Percentiles rank a stretch among this genome's conserved stretches.
phyloP scores from a whole-genome alignment of 106 monocot genomes.

The Gastrodia elata region DNA sequence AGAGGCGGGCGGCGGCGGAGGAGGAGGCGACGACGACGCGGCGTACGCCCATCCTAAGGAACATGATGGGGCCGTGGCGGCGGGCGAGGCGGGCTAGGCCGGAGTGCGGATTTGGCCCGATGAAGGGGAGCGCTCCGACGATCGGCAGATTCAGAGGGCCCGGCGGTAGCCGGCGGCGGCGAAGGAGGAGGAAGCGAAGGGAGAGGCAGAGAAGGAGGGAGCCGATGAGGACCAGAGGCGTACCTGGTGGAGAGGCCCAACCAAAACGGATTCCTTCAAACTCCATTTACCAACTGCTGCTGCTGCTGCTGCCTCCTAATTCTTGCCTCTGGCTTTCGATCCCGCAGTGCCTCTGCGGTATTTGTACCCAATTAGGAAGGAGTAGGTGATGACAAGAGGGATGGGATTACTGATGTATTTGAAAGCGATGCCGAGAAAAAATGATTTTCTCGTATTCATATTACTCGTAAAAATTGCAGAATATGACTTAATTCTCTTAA shows the following conservation, averaged over 20 bases:
- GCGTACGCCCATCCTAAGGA: constrained; percentile 8
- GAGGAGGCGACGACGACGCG: constrained; percentile 14
- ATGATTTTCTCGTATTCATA: no score
- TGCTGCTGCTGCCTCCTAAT: no score
- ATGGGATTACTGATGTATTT: no score
- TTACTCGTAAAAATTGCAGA: no score
- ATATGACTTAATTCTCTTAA: no score
- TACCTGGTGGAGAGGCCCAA: neutral
- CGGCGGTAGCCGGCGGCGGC: neutral
- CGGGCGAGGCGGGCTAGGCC: constrained; percentile 12
- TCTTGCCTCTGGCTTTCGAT: no score
- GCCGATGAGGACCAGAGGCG: neutral
- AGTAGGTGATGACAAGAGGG: no score
- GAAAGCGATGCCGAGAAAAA: no score
- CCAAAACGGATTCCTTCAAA: no score
- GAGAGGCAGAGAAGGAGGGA: neutral
- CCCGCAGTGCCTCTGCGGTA: no score
- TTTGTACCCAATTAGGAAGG: no score
- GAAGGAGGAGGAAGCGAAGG: neutral
- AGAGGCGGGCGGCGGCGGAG: constrained; percentile 7
- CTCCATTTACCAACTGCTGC: no score
- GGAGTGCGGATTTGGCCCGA: constrained; percentile 11
- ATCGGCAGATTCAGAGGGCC: constrained; percentile 10
- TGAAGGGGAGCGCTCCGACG: constrained; percentile 12
- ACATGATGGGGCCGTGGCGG: constrained; percentile 19